Evolutionary conservation across 129 eudicot species (phyloP).

Genomic region (Mikania micrantha): DNA sequence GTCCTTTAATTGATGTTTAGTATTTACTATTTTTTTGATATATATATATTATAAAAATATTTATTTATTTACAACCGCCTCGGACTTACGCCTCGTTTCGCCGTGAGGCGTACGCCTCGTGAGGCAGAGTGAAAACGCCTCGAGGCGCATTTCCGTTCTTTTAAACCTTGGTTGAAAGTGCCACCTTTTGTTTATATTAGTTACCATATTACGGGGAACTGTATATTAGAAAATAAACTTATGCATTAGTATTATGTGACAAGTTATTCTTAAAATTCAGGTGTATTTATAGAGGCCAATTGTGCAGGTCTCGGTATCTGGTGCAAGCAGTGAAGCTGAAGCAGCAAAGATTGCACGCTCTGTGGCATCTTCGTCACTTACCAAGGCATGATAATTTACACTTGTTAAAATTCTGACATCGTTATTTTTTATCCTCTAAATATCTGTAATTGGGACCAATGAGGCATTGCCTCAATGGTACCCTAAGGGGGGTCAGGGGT

Average conservation of each 20-base stretch:
- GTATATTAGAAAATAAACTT: neutral
- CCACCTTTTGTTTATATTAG: neutral
- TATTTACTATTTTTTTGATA: too few species aligned
- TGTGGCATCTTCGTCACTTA: slow-evolving; percentile 41
- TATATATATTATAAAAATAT: too few species aligned
- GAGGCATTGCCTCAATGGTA: too few species aligned
- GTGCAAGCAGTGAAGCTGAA: slow-evolving; percentile 75
- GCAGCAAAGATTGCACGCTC: slow-evolving; percentile 91
- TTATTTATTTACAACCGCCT: too few species aligned
- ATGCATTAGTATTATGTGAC: neutral
- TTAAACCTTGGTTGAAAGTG: neutral
- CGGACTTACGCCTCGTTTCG: too few species aligned
- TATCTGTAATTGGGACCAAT: neutral
- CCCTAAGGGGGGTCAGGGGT: too few species aligned
- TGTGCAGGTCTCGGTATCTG: slow-evolving; percentile 69
- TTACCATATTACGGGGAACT: neutral
- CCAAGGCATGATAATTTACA: slow-evolving; percentile 17
- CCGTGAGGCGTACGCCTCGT: too few species aligned
- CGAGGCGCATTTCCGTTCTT: too few species aligned
- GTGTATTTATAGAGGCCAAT: neutral
- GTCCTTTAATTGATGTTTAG: too few species aligned
- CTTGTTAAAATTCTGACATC: neutral
- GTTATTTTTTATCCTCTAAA: neutral
- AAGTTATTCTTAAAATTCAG: neutral
- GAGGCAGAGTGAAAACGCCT: too few species aligned